Conservation (phyloP, 2,329 filamentous ascomycete species). For the Cryphonectria carpinicola region DNA sequence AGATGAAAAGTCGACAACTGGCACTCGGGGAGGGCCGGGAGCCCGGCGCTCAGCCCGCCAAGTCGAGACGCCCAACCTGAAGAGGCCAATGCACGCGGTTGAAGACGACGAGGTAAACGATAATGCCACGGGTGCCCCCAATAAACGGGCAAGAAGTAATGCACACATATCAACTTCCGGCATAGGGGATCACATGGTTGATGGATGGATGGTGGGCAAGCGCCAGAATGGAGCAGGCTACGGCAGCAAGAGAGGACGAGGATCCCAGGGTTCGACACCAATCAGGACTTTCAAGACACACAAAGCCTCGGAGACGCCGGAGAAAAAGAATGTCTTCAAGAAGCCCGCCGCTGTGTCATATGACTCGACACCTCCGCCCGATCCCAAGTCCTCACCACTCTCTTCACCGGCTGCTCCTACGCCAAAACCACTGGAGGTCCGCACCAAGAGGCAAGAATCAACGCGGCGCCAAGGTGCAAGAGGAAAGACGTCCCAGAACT, state of each 20-base stretch:
- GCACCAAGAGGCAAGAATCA: neutral
- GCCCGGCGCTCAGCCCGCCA: slow-evolving; percentile 11
- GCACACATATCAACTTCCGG: neutral
- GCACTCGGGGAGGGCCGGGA: neutral
- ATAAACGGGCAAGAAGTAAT: slow-evolving; percentile 14
- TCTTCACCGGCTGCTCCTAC: slow-evolving; percentile 20
- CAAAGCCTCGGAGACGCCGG: slow-evolving; percentile 20
- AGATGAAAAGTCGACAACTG: neutral
- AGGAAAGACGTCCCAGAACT: slow-evolving; percentile 3
- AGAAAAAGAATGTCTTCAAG: slow-evolving; percentile 27
- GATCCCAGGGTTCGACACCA: slow-evolving; percentile 10
- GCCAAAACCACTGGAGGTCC: slow-evolving; percentile 9
- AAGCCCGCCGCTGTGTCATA: neutral
- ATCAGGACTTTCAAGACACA: neutral
- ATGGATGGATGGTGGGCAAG: slow-evolving; percentile 15
- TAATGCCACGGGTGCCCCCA: neutral
- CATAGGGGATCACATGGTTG: slow-evolving; percentile 22
- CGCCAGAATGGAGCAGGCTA: slow-evolving; percentile 10
- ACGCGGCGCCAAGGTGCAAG: neutral
- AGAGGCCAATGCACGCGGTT: slow-evolving; percentile 7
- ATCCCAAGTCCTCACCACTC: slow-evolving; percentile 14
- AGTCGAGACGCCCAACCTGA: neutral
- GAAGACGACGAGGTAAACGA: slow-evolving; percentile 8
- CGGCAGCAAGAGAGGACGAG: slow-evolving; percentile 13
- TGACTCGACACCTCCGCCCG: slow-evolving; percentile 12